Percentiles rank a stretch among this genome's conserved stretches.
phyloP scores from a whole-genome alignment of 306 rosid genomes.

The Pyrus pyrifolia region DNA sequence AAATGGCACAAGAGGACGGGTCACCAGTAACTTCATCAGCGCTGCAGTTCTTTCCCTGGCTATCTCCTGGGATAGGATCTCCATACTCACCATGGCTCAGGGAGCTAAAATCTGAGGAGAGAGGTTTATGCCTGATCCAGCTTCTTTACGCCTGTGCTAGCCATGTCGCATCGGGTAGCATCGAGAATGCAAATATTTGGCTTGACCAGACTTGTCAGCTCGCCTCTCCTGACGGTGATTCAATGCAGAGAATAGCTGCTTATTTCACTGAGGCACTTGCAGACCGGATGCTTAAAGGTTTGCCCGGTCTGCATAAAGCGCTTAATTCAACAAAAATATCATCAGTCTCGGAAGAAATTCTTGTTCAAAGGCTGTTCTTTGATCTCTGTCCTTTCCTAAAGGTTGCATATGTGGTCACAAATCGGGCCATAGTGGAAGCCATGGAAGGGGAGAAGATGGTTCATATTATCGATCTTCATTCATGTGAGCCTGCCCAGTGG shows the following conservation, averaged over 20 bases:
- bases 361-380: conserved; percentile 55
- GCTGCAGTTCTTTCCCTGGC: conserved; percentile 25
- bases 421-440: conserved; percentile 74
- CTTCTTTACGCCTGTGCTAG: conserved; percentile 60
- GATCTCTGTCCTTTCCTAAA: conserved; percentile 70
- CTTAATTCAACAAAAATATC: conserved; percentile 49
- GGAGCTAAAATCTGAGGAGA: conserved; percentile 46
- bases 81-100: conserved; percentile 51
- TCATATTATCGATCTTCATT: conserved; percentile 76
- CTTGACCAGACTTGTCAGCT: conserved; percentile 66
- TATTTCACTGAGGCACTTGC: conserved; percentile 79
- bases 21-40: conserved; percentile 36
- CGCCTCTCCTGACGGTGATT: conserved; percentile 62
- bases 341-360: conserved; percentile 42
- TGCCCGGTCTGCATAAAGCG: conserved; percentile 66
- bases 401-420: conserved; percentile 61
- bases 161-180: conserved; percentile 64
- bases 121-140: conserved; percentile 43
- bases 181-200: conserved; percentile 59
- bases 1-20: conserved; percentile 37
- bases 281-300: conserved; percentile 46
- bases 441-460: conserved; percentile 70
- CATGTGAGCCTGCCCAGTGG: conserved; percentile 80
- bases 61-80: conserved; percentile 45
- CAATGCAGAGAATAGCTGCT: conserved; percentile 64